phyloP scores from a whole-genome alignment of 768 basidiomycete genomes.

The Dacryopinax spathularia region DNA sequence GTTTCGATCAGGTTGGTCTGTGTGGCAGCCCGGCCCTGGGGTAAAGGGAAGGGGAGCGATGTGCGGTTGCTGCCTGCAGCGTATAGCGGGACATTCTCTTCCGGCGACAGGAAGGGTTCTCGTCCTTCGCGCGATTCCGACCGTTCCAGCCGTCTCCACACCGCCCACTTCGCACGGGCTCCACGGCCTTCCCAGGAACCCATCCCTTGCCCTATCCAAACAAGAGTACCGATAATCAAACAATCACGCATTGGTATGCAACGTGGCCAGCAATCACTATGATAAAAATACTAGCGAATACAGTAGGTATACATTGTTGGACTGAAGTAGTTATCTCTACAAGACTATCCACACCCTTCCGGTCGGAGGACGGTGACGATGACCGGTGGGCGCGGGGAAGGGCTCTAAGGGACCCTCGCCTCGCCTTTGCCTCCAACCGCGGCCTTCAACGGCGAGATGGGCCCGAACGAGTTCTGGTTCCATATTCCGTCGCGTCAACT shows the following conservation, averaged over 20 bases:
- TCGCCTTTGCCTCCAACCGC: no score
- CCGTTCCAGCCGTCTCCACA: constrained; percentile 4
- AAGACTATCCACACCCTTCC: no score
- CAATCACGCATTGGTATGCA: neutral
- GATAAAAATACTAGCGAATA: no score
- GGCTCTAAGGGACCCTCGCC: neutral
- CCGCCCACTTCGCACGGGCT: constrained; percentile 3
- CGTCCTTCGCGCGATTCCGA: neutral
- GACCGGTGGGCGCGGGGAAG: neutral
- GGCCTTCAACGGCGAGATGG: neutral
- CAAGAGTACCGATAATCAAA: neutral
- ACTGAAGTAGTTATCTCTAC: no score
- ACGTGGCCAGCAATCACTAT: neutral
- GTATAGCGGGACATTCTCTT: neutral
- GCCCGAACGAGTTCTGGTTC: neutral
- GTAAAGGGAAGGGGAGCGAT: no score
- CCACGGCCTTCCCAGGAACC: constrained; percentile 4
- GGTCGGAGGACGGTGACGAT: no score
- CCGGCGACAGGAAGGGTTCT: constrained; percentile 4
- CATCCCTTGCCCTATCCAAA: neutral
- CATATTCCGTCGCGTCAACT: constrained; percentile 1
- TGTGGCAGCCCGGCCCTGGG: no score
- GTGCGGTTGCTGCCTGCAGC: no score
- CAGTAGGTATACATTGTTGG: no score
- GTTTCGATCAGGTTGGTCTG: no score